Conservation (phyloP, 2,329 filamentous ascomycete species). For the Alternaria triticimaculans region DNA sequence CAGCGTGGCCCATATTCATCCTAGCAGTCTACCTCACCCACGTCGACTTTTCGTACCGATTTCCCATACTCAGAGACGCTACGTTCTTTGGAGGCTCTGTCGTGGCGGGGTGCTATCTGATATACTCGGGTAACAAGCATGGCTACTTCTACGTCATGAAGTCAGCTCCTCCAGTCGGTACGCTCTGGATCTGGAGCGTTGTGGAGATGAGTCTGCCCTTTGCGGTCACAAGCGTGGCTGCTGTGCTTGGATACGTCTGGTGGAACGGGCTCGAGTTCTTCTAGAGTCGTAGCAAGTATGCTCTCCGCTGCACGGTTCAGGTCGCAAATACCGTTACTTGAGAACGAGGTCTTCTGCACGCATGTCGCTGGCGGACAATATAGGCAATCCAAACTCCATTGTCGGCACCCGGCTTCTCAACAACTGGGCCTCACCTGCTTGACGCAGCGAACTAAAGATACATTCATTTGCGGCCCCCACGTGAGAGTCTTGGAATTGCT, state of each 20-base stretch:
- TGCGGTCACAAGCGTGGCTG: constrained; percentile 63
- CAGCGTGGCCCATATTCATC: constrained; percentile 53
- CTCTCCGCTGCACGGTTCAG: no score
- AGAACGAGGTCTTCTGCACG: no score
- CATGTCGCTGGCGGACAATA: no score
- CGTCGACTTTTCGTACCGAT: constrained; percentile 49
- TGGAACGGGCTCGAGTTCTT: constrained; percentile 62
- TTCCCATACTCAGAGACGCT: constrained; percentile 54
- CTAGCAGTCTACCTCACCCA: constrained; percentile 55
- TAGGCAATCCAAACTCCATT: no score
- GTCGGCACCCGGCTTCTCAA: no score
- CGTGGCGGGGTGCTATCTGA: constrained; percentile 75
- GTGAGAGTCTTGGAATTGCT: no score
- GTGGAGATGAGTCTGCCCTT: constrained; percentile 79
- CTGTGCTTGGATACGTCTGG: constrained; percentile 61
- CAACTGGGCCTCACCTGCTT: no score
- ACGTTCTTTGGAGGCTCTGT: constrained; percentile 70
- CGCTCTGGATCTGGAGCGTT: constrained; percentile 91
- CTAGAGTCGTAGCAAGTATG: constrained; percentile 22
- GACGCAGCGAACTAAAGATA: no score
- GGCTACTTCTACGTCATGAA: constrained; percentile 92
- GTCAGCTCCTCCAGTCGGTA: constrained; percentile 84
- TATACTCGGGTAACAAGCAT: constrained; percentile 79
- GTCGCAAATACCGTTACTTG: no score
- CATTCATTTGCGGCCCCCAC: no score